These are phyloP conservation scores for Fusarium nematophilum DNA, from an alignment of 2,329 filamentous ascomycete genomes.

Conservation along the genomic window DNA sequence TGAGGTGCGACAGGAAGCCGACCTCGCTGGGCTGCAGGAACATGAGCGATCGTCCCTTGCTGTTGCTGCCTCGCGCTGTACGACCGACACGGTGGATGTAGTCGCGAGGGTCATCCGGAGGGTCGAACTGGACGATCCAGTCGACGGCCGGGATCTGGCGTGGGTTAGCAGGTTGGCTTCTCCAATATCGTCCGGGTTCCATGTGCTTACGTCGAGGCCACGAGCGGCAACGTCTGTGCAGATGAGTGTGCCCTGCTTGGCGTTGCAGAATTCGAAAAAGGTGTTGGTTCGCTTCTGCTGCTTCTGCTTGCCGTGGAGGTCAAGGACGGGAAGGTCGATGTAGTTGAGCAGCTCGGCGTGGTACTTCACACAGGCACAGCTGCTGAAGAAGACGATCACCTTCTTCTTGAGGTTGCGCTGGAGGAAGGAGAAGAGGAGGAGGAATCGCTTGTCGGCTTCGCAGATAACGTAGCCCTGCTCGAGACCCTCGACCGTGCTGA, in stretches of 20 bases:
- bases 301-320: slow-evolving; percentile 95
- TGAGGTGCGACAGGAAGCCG: slow-evolving; percentile 90
- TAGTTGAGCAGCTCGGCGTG: slow-evolving; percentile 96
- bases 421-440: slow-evolving; percentile 93
- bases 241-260: slow-evolving; percentile 86
- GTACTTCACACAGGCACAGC: slow-evolving; percentile 94
- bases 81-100: slow-evolving; percentile 97
- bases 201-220: slow-evolving; percentile 79
- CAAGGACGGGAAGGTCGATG: slow-evolving; percentile 90
- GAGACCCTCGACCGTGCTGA: slow-evolving; percentile 90
- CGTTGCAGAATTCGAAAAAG: slow-evolving; percentile 90
- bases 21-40: slow-evolving; percentile 94
- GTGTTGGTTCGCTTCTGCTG: slow-evolving; percentile 99
- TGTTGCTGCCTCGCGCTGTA: slow-evolving; percentile 85
- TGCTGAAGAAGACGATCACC: slow-evolving; percentile 96
- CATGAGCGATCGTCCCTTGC: slow-evolving; percentile 88
- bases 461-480: slow-evolving; percentile 97
- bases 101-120: slow-evolving; percentile 88
- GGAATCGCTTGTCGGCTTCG: slow-evolving; percentile 92
- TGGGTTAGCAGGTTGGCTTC: slow-evolving; percentile 20
- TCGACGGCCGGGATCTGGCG: slow-evolving; percentile 87
- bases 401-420: slow-evolving; percentile 93
- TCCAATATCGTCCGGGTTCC: neutral
- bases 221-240: slow-evolving; percentile 97
- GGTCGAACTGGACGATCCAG: slow-evolving; percentile 97